Conservation (phyloP, 305 asterid genomes). For the Fraxinus floribunda region DNA sequence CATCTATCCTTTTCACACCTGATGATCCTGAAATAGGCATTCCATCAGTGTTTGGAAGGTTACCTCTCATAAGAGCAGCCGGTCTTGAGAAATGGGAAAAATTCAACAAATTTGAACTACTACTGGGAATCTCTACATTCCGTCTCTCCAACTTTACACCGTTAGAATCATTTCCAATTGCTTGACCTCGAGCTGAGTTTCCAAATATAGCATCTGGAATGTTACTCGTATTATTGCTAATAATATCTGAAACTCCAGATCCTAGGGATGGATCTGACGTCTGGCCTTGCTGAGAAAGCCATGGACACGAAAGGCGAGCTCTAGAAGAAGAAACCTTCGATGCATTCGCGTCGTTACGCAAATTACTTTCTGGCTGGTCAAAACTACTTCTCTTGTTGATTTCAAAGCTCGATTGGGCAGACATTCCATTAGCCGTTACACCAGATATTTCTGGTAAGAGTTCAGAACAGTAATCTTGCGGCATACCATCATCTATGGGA, state of each 20-base stretch:
- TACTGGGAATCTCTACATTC: conserved; percentile 30
- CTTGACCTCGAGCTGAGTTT: conserved; percentile 40
- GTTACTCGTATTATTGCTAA: conserved; percentile 33
- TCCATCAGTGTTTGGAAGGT: conserved; percentile 38
- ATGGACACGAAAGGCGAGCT: conserved; percentile 36
- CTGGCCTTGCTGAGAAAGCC: conserved; percentile 48
- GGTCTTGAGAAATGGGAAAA: conserved; percentile 77
- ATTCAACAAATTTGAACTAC: conserved; percentile 47
- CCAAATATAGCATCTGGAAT: conserved; percentile 28
- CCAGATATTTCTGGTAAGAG: conserved; percentile 68
- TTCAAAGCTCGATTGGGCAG: conserved; percentile 42
- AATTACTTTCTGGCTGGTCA: conserved; percentile 30
- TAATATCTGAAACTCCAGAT: conserved; percentile 48
- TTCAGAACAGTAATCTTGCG: conserved; percentile 51
- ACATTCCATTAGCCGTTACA: conserved; percentile 46
- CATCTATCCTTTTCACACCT: conserved; percentile 29
- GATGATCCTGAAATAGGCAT: conserved; percentile 40
- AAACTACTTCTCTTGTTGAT: conserved; percentile 41
- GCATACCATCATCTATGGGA: conserved; percentile 45
- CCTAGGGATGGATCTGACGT: conserved; percentile 35
- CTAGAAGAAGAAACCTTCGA: conserved; percentile 26
- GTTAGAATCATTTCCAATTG: conserved; percentile 29
- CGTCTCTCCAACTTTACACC: conserved; percentile 32
- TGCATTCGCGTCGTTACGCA: conserved; percentile 29
- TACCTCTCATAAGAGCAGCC: conserved; percentile 44